Evolutionary conservation across 257 asterid genomes (phyloP).

Genomic region (Fraxinus americana): DNA sequence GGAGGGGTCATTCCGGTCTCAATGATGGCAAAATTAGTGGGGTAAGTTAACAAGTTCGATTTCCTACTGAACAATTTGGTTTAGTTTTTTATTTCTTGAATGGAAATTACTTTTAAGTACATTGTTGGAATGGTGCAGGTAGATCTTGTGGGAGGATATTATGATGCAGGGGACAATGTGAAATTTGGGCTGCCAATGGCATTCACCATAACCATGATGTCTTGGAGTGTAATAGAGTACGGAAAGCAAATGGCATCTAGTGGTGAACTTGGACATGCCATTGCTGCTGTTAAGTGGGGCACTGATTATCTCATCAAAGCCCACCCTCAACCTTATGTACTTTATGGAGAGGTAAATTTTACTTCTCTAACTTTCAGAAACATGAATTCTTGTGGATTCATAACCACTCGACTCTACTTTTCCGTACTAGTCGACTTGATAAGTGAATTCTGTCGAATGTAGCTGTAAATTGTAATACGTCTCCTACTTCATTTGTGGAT

Average conservation of each 20-base stretch:
- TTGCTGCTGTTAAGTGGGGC: constrained; percentile 83
- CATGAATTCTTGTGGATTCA: too few species aligned
- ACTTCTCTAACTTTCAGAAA: too few species aligned
- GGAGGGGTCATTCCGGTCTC: constrained; percentile 80
- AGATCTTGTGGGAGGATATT: constrained; percentile 84
- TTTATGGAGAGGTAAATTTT: constrained; percentile 63
- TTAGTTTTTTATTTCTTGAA: neutral
- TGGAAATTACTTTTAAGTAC: too few species aligned
- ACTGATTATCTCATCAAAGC: constrained; percentile 85
- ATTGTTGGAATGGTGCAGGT: constrained; percentile 40
- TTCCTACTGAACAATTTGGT: neutral
- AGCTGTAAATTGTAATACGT: neutral
- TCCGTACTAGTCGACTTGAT: neutral
- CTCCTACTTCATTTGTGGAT: neutral
- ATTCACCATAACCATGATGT: constrained; percentile 71
- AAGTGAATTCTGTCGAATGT: too few species aligned
- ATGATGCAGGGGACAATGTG: constrained; percentile 90
- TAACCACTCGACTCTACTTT: neutral
- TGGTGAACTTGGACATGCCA: constrained; percentile 63
- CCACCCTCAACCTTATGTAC: constrained; percentile 70
- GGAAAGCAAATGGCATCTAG: constrained; percentile 55
- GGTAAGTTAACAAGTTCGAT: constrained; percentile 31
- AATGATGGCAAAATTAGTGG: constrained; percentile 67
- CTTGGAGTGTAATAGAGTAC: constrained; percentile 74
- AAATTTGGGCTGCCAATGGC: constrained; percentile 90